These are phyloP conservation scores for Neopestalotiopsis rosae DNA, from an alignment of 2,329 filamentous ascomycete genomes.

Conservation along the genomic window DNA sequence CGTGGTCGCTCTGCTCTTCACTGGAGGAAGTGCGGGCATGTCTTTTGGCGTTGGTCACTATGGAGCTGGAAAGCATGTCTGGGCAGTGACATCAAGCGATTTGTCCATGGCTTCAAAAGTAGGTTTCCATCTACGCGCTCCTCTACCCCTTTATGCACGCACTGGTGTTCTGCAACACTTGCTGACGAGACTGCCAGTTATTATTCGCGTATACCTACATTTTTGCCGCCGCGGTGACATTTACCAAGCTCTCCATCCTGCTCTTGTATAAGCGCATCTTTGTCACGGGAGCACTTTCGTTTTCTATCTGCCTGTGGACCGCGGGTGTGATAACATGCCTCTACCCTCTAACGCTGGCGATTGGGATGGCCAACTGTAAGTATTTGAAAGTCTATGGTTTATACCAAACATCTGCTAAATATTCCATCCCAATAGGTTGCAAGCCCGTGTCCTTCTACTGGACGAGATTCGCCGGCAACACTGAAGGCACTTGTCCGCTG, in stretches of 20 bases:
- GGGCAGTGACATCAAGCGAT: not conserved
- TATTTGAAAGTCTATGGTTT: not conserved
- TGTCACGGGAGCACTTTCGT: not conserved
- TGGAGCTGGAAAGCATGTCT: constrained; percentile 1
- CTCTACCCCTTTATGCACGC: not conserved
- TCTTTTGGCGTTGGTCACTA: not conserved
- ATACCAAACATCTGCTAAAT: too few relatives aligned
- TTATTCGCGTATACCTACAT: not conserved
- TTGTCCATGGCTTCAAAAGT: not conserved
- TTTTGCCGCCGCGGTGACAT: not conserved
- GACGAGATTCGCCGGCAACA: constrained; percentile 1
- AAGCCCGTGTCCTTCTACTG: constrained; percentile 1
- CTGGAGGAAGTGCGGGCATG: not conserved
- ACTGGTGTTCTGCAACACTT: too few relatives aligned
- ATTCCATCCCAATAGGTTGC: not conserved
- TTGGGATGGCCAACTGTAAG: constrained; percentile 4
- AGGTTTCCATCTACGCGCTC: not conserved
- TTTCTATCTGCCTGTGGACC: not conserved
- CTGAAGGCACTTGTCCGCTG: not conserved
- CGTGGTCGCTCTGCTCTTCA: constrained; percentile 5
- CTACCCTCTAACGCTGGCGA: constrained; percentile 1
- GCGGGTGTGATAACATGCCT: not conserved
- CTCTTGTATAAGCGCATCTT: constrained; percentile 1
- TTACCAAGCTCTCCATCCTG: constrained; percentile 1
- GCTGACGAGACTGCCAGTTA: not conserved